Evolutionary conservation across 495 filamentous ascomycete genomes (phyloP), one percentile per base, ranked within the genome.

Genomic region (Xylaria curta): DNA sequence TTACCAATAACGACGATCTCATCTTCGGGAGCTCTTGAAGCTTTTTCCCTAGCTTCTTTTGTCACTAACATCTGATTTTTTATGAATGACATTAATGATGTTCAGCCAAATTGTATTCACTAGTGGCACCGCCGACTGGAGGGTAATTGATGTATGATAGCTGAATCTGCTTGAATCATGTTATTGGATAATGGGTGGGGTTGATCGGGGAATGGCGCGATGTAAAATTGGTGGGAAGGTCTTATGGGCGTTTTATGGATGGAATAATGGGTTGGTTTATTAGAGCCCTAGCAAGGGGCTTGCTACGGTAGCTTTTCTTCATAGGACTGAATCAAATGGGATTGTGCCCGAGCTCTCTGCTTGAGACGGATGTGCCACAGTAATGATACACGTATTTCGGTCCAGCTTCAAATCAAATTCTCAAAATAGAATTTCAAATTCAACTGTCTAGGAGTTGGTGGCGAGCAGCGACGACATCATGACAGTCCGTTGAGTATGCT

Each of bases 1-100:
- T 85, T 71, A 82, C 78, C 36, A 76, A 78, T 40, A 79, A 78
- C 44, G 82, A 79, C 36, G 85, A 87, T 73, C 75, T 85, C 36
- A 85, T 85, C 74, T 86, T 86, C 67, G 84, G 84, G 12, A 80
- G 65, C 58, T 65, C 58, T 28, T 78, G 62, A 78, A 26, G 42
- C 13, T 26, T 66, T 66, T 24, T n/a, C 12, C 6, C 63, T 33
- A 28, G 24, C 19, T 53, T 4, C 46, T 36, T 31, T 53, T 53
- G 63, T 53, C 9, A n/a, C 53, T 7, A 33, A 31, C 1, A n/a
- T 33, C 26, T 47, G 62, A 49, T 46, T 49, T 47, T 33, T 33
- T 15, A 46, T 46, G 62, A 47, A 65, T 49, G 62, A 33, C 0
- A n/a, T 49, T 28, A 15, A 65, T 7, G 65, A 67, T 28, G 33